These are phyloP conservation scores for Tilletia walkeri DNA, from an alignment of 1,284 basidiomycete species.

Conservation along the genomic window DNA sequence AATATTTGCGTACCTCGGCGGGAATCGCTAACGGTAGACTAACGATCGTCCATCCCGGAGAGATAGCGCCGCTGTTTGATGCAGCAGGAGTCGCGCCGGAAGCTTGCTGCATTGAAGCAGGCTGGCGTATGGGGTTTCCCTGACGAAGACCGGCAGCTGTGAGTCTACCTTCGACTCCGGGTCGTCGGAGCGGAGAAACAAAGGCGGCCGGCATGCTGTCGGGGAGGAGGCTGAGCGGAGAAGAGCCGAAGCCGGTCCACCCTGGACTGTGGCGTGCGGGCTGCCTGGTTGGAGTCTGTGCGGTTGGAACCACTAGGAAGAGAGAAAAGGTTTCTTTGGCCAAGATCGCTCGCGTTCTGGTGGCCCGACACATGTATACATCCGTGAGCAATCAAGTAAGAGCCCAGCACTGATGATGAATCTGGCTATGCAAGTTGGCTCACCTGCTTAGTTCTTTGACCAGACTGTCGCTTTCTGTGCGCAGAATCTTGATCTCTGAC, in stretches of 20 bases:
- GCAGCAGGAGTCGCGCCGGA: neutral
- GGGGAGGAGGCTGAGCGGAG: constrained; percentile 25
- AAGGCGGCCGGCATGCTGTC: constrained; percentile 39
- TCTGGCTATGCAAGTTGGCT: constrained; percentile 1
- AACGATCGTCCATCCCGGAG: constrained; percentile 35
- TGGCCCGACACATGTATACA: neutral
- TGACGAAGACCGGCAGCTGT: neutral
- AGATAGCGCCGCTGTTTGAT: neutral
- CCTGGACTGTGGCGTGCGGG: neutral
- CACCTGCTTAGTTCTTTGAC: constrained; percentile 23
- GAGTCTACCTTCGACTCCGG: constrained; percentile 7
- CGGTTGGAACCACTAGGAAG: constrained; percentile 28
- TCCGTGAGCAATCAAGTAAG: constrained; percentile 18
- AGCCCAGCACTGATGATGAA: constrained; percentile 17
- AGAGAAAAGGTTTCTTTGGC: constrained; percentile 33
- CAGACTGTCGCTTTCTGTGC: constrained; percentile 7
- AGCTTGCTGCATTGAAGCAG: neutral
- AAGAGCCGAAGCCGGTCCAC: constrained; percentile 15
- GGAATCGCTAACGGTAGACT: constrained; percentile 34
- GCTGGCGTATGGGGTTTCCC: no score
- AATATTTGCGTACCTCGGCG: constrained; percentile 35
- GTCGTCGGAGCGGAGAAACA: constrained; percentile 18
- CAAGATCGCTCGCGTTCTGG: constrained; percentile 25
- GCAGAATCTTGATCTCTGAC: neutral
- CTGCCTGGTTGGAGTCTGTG: neutral